Conservation (phyloP, 352 stramenopile genomes). For the Pythium pyrilobum region DNA sequence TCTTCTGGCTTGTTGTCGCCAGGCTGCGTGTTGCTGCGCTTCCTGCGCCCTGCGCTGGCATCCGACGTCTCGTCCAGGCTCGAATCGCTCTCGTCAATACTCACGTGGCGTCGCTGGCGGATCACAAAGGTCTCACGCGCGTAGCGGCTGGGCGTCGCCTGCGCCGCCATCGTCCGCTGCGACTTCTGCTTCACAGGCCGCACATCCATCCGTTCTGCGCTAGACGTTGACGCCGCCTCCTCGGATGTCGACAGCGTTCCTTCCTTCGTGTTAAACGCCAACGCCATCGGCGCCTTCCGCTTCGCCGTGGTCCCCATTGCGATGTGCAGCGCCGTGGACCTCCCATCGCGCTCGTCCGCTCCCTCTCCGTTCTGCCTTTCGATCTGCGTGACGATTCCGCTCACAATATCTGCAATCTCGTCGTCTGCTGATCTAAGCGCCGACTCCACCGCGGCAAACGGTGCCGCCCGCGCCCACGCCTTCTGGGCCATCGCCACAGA, state of each 20-base stretch:
- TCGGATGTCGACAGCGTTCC: neutral
- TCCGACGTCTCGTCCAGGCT: conserved; percentile 55
- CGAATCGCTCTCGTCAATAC: conserved; percentile 53
- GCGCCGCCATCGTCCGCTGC: conserved; percentile 8
- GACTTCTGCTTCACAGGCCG: conserved; percentile 8
- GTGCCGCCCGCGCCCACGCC: conserved; percentile 1
- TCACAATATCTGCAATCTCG: conserved; percentile 14
- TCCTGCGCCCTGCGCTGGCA: conserved; percentile 40
- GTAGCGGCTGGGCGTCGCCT: conserved; percentile 20
- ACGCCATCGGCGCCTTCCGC: conserved; percentile 10
- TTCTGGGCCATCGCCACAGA: neutral
- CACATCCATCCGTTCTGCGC: conserved; percentile 5
- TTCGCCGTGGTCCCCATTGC: no score
- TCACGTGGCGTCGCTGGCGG: conserved; percentile 37
- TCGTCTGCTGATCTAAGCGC: conserved; percentile 3
- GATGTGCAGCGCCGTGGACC: neutral
- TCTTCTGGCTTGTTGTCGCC: neutral
- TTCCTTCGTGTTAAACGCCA: neutral
- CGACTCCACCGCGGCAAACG: neutral
- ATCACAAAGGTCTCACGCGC: conserved; percentile 23
- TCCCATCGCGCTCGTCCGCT: neutral
- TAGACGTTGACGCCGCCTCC: neutral
- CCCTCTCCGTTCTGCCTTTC: neutral
- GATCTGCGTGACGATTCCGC: conserved; percentile 12
- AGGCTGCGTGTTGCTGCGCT: conserved; percentile 59